Evolutionary conservation across 345 rosid species (phyloP), one percentile per base, ranked within the genome.

Genomic region (Arabidopsis suecica): DNA sequence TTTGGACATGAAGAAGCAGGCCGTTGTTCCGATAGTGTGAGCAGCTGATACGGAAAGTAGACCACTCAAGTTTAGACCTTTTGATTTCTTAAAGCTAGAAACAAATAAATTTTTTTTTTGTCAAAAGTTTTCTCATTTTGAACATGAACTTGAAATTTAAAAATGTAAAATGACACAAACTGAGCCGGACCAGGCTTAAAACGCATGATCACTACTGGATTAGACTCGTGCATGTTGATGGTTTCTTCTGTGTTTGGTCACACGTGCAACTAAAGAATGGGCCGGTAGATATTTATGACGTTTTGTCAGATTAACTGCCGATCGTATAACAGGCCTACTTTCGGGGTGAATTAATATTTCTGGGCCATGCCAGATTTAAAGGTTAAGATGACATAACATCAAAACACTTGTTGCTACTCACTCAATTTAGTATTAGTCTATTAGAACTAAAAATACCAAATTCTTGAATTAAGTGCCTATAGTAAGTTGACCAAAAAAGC

Each of bases 1-100:
- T 6, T 74, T 72, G 32, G 81, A 82, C 95, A 93, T 83, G 88
- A 89, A 93, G 89, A 93, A 93, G 76, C 96, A 93, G 8, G 96
- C 96, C 0, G 93, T 83, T 25, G 95, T 88, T 30, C 98, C 98
- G 58, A 93, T 93, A 4, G 90, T 87, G 62, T 90, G 98, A 4
- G 93, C 96, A 38, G 88, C 93, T 92, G 91, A 55, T 38, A 61
- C 14, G 9, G 51, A 22, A 54, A 63, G 13, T 33, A 34, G 13
- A n/a, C 22, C 10, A 32, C 12, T 32, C 23, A 44, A 2, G 14
- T n/a, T 11, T 58, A 55, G 40, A 41, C 28, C 1, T 70, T 36
- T 6, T 37, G 5, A 30, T n/a, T 57, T 12, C 38, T 40, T 53
- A 53, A 54, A 25, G 12, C 51, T 23, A 50, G 49, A 41, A 16